Base-by-base conservation (phyloP, 2,329 filamentous ascomycete genomes). In the Bipolaris zeicola region DNA sequence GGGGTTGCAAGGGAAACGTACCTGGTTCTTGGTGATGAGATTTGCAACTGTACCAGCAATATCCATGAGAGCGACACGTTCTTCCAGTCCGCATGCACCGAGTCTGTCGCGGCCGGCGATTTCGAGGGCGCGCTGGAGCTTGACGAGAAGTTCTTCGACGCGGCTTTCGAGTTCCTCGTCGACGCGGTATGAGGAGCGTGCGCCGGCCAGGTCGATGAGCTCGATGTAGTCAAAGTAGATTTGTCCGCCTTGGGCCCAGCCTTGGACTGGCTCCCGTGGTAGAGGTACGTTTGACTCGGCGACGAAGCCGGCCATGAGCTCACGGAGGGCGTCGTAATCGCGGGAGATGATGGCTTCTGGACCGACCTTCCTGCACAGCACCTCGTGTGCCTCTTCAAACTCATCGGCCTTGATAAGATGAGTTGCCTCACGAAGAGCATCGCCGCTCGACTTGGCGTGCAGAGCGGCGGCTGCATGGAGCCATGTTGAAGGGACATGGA, bases 381-480 rank as follows among this genome's bases (percentile, higher is more conserved):
- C 91, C 26, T 87, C 85, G 76, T 98, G 95, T 0, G 95, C 95
- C 72, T 95, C 91, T 28, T 86, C 82, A 76, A 87, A 90, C 39
- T 90, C 87, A 37, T 85, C 84, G 2, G 92, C 94, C 46, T 87
- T 86, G 57, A 98, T 83, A 11, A 99, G 86, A 68, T 88, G 95
- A 5, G 82, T 81, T 43, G 82, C 83, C 10, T 89, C 82, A 4
- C 62, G 57, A 7, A 74, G 56, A 71, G 93, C 87, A 61, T 87
- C 86, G 68, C 84, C 86, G 44, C 87, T 86, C 55, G 88, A 87
- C 59, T 90, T 89, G 77, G 92, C 92, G 75, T 89, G 89, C 13
- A 94, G 82, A 11, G 93, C 93, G 71, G 93, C 91, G 16, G 95
- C 91, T 57, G 91, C 86, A 87, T 91, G 96, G 48, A 98, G 83